Evolutionary conservation across 148 eudicot genomes (phyloP), one percentile per base, ranked within the genome.

Genomic region (Silene conica): DNA sequence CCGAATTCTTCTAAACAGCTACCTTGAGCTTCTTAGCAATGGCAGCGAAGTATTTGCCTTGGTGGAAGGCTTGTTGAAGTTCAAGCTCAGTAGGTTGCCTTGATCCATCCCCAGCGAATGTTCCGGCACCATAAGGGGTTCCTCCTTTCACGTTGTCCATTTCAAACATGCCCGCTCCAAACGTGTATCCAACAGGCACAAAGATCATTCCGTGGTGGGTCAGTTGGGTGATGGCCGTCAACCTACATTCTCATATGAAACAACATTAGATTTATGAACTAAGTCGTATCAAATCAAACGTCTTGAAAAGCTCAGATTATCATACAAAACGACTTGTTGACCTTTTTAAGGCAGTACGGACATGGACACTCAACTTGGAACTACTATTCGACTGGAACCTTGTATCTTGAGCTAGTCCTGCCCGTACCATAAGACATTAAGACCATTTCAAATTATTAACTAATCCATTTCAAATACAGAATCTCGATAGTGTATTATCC

Each of bases 91-190:
- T 31, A 9, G 97, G 97, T 78, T 87, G 86, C 71, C 93, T 83
- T 12, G 93, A 78, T 23, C 97, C 97, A 60, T 85, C 90, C 9
- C 97, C 97, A 3, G 97, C 93, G 72, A 41, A 89, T 1, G 93
- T 89, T 64, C 97, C 97, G 0, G 97, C 89, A 46, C 97, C 97
- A 63, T 91, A 91, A 12, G 92, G 90, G 16, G 83, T 77, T 14
- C 97, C 93, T 45, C 97, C 93, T 78, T 82, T 91, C 69, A 91
- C 76, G 20, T 81, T 34, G 80, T 89, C 92, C 84, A 89, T 89
- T 83, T 87, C 97, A 52, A 83, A 91, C 97, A 91, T 91, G 38
- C 97, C 97, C 2, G 86, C 91, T 59, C 97, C 97, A 70, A 85
- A 87, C 16, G 93, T 91, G 79, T 91, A 89, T 20, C 97, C 97